Percentiles rank a stretch among this genome's conserved stretches.
Evolutionary conservation across 129 eudicot species (phyloP).

Genomic region (Ambrosia trifida): DNA sequence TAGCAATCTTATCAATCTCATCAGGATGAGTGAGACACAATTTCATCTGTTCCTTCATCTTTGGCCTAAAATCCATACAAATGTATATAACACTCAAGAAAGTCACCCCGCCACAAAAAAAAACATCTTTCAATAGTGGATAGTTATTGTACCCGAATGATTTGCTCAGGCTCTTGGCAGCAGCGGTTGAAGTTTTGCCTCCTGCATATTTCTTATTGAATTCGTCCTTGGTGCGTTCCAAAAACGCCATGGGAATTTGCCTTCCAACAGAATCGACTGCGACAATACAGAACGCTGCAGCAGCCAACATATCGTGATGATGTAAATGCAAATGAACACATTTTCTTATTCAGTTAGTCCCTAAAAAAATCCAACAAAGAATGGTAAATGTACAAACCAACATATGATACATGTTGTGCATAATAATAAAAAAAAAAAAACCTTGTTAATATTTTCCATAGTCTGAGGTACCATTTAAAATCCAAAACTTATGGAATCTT

Average conservation of each 20-base stretch:
- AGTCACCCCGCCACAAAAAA: not conserved
- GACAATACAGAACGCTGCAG: slow-evolving; percentile 12
- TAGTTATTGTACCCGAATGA: slow-evolving; percentile 4
- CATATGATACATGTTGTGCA: too few relatives aligned
- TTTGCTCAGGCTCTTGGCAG: slow-evolving; percentile 43
- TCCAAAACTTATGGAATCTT: too few relatives aligned
- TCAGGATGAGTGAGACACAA: slow-evolving; percentile 62
- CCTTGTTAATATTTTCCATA: too few relatives aligned
- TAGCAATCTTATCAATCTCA: slow-evolving; percentile 56
- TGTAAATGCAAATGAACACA: too few relatives aligned
- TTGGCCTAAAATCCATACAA: slow-evolving; percentile 38
- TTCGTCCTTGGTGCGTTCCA: slow-evolving; percentile 56
- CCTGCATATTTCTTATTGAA: slow-evolving; percentile 49
- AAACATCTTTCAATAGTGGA: not conserved
- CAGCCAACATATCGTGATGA: not conserved
- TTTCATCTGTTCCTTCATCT: slow-evolving; percentile 65
- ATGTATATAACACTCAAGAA: not conserved
- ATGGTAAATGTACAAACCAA: too few relatives aligned
- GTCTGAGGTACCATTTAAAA: too few relatives aligned
- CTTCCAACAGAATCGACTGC: slow-evolving; percentile 12
- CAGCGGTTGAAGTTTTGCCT: slow-evolving; percentile 54
- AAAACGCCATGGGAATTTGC: slow-evolving; percentile 24
- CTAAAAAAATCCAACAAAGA: too few relatives aligned
- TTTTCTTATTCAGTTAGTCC: too few relatives aligned
- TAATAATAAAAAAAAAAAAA: too few relatives aligned